Conservation (phyloP, 257 asterid species). For the Leptodermis oblonga region DNA sequence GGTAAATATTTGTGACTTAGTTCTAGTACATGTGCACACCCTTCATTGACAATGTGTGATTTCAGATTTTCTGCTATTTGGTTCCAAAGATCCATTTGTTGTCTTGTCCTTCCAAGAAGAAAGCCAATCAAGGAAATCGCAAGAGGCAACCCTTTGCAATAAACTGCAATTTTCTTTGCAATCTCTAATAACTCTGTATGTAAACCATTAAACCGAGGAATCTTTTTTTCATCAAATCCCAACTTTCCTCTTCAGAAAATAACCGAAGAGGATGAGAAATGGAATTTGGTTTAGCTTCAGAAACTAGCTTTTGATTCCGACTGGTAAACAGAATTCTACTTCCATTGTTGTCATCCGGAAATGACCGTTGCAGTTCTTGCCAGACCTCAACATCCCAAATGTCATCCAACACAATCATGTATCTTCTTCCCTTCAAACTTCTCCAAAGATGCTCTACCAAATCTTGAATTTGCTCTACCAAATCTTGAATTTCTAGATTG, state of each 20-base stretch:
- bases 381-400: constrained; percentile 2
- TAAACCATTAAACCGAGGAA: not conserved
- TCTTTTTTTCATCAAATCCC: not conserved
- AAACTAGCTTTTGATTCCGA: not conserved
- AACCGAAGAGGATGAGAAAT: constrained; percentile 2
- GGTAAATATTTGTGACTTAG: not conserved
- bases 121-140: not conserved
- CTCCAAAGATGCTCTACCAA: not conserved
- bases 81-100: not conserved
- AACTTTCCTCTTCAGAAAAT: constrained; percentile 5
- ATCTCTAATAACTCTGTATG: not conserved
- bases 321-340: constrained; percentile 3
- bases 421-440: constrained; percentile 7
- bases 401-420: constrained; percentile 3
- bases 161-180: not conserved
- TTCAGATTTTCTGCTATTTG: not conserved
- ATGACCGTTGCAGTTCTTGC: not conserved
- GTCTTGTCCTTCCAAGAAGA: not conserved
- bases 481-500: not conserved
- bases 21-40: not conserved
- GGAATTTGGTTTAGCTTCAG: not conserved
- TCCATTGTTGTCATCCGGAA: constrained; percentile 2
- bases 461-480: too few relatives aligned
- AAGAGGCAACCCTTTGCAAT: constrained; percentile 2
- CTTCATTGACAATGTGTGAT: not conserved